phyloP scores from a whole-genome alignment of 176 grass and related monocot species.

The Phragmites australis region DNA sequence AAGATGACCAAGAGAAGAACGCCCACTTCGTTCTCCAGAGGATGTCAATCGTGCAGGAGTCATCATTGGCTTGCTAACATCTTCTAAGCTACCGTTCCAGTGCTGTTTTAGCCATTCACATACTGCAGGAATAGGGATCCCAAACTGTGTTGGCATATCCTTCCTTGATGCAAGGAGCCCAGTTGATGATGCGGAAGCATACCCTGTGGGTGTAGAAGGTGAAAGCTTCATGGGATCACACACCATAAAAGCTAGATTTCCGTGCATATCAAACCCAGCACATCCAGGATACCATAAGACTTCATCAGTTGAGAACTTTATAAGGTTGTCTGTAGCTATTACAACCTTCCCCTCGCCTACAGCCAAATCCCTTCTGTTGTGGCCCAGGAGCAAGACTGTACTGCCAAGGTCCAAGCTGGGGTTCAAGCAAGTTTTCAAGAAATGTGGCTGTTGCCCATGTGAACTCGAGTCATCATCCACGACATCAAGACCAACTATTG shows the following conservation, averaged over 20 bases:
- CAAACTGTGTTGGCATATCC: slow-evolving; percentile 70
- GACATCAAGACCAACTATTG: slow-evolving; percentile 76
- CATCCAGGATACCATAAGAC: slow-evolving; percentile 76
- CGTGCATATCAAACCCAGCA: slow-evolving; percentile 87
- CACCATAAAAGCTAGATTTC: slow-evolving; percentile 92
- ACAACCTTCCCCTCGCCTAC: slow-evolving; percentile 85
- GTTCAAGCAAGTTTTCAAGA: slow-evolving; percentile 83
- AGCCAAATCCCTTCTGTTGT: slow-evolving; percentile 60
- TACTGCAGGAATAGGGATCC: slow-evolving; percentile 77
- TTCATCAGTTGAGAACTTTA: slow-evolving; percentile 85
- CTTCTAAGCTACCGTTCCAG: slow-evolving; percentile 88
- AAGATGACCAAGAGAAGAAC: slow-evolving; percentile 48
- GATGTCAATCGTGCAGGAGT: slow-evolving; percentile 61
- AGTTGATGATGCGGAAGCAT: slow-evolving; percentile 62
- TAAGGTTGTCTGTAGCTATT: slow-evolving; percentile 90
- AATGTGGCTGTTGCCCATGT: slow-evolving; percentile 61
- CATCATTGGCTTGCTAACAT: slow-evolving; percentile 78
- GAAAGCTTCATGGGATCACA: slow-evolving; percentile 97
- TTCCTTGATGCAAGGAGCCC: slow-evolving; percentile 59
- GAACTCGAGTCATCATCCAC: slow-evolving; percentile 49
- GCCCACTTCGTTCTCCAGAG: slow-evolving; percentile 43
- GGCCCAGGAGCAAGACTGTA: slow-evolving; percentile 72
- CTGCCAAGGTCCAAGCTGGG: slow-evolving; percentile 81
- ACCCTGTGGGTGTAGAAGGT: slow-evolving; percentile 68
- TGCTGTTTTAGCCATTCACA: slow-evolving; percentile 89